Conservation (phyloP, 1,284 basidiomycete species). For the Ceratobasidium sp. region DNA sequence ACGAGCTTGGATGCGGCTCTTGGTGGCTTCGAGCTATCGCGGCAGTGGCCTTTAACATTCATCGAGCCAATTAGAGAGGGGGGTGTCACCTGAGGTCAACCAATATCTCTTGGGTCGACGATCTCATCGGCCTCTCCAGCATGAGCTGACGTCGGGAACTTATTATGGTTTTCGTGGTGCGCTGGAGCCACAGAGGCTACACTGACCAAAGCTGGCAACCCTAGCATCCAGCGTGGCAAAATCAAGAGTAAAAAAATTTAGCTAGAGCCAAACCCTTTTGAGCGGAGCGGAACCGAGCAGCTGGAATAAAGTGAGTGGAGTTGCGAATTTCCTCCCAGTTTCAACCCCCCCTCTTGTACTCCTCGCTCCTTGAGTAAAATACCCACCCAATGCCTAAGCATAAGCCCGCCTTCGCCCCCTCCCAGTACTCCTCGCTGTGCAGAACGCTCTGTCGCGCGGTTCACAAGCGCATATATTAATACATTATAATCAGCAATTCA, state of each 20-base stretch:
- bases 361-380: background rate
- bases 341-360: background rate
- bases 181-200: background rate
- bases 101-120: constrained; percentile 12
- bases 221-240: background rate
- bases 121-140: constrained; percentile 19
- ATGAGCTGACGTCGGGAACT: background rate
- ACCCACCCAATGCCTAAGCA: background rate
- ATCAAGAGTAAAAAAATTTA: constrained; percentile 17
- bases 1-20: constrained; percentile 11
- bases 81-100: constrained; percentile 4
- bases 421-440: background rate
- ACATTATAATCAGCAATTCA: background rate
- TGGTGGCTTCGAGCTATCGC: constrained; percentile 2
- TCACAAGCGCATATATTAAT: constrained; percentile 8
- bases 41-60: background rate
- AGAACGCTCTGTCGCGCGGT: background rate
- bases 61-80: background rate
- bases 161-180: background rate
- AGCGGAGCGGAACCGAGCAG: background rate
- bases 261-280: constrained; percentile 6
- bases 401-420: background rate
- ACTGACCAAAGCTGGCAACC: too few species aligned
- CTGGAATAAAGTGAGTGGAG: background rate
- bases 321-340: background rate